Conservation (phyloP, 2,329 filamentous ascomycete genomes). For the Xylariaceae sp. region DNA sequence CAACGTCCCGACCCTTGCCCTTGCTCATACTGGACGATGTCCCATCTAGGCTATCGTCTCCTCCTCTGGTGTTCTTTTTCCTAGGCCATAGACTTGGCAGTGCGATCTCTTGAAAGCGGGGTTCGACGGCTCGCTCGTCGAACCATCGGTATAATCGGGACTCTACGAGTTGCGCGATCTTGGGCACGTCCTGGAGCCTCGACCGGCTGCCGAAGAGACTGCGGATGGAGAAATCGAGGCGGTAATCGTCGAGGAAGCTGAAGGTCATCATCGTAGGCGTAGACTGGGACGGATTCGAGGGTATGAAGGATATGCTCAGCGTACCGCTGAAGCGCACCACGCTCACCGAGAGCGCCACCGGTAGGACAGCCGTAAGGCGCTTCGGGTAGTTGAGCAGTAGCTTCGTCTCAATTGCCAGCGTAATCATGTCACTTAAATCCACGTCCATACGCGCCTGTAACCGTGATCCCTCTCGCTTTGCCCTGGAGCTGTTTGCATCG, state of each 20-base stretch:
- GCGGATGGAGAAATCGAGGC: slow-evolving; percentile 79
- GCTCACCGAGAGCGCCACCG: slow-evolving; percentile 87
- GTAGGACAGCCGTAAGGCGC: slow-evolving; percentile 82
- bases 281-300: slow-evolving; percentile 67
- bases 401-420: slow-evolving; percentile 91
- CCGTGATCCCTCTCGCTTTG: slow-evolving; percentile 67
- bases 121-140: slow-evolving; percentile 83
- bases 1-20: slow-evolving; percentile 56
- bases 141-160: slow-evolving; percentile 82
- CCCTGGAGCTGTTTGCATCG: slow-evolving; percentile 49
- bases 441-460: slow-evolving; percentile 97
- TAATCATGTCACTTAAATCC: slow-evolving; percentile 94
- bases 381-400: slow-evolving; percentile 94
- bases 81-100: slow-evolving; percentile 81
- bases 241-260: slow-evolving; percentile 88
- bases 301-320: slow-evolving; percentile 89
- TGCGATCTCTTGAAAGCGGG: slow-evolving; percentile 83
- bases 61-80: slow-evolving; percentile 80
- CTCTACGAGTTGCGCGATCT: slow-evolving; percentile 84
- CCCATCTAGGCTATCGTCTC: slow-evolving; percentile 59
- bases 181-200: slow-evolving; percentile 81
- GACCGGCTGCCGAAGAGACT: slow-evolving; percentile 80
- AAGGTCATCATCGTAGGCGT: slow-evolving; percentile 90
- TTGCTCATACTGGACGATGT: slow-evolving; percentile 51
- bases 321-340: slow-evolving; percentile 95